phyloP scores from a whole-genome alignment of 768 basidiomycete species.

The Leucosporidium creatinivorum region DNA sequence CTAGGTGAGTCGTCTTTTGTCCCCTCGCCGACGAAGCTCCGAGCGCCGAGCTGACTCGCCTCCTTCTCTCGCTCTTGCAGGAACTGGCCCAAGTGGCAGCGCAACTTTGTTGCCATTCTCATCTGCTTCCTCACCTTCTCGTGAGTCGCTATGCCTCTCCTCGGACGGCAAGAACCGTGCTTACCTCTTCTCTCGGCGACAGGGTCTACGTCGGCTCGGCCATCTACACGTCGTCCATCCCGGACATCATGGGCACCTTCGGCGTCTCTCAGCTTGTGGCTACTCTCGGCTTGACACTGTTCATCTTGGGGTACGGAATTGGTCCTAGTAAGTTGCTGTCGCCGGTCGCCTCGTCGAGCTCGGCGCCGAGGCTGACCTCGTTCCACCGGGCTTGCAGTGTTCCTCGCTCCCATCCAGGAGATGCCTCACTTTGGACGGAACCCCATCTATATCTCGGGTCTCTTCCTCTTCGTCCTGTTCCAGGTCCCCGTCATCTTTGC shows the following conservation, averaged over 20 bases:
- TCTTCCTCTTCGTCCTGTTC: slow-evolving; percentile 41
- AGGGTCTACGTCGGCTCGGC: slow-evolving; percentile 36
- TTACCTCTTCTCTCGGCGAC: no score
- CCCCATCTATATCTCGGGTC: slow-evolving; percentile 41
- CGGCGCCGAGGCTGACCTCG: neutral
- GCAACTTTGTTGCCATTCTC: slow-evolving; percentile 4
- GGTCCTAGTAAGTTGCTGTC: slow-evolving; percentile 34
- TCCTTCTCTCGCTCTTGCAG: neutral
- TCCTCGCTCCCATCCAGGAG: slow-evolving; percentile 39
- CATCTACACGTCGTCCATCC: slow-evolving; percentile 13
- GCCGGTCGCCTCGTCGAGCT: no score
- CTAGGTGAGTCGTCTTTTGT: neutral
- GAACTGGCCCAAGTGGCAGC: slow-evolving; percentile 19
- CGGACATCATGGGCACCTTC: slow-evolving; percentile 31
- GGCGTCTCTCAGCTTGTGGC: slow-evolving; percentile 23
- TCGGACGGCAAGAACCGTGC: no score
- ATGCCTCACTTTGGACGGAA: slow-evolving; percentile 43
- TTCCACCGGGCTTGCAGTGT: slow-evolving; percentile 4
- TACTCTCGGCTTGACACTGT: slow-evolving; percentile 39
- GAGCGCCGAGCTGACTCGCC: neutral
- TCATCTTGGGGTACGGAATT: slow-evolving; percentile 39
- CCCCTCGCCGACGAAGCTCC: neutral
- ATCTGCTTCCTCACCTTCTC: slow-evolving; percentile 26
- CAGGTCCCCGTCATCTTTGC: slow-evolving; percentile 37
- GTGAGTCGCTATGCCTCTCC: no score